Evolutionary conservation across 495 filamentous ascomycete genomes (phyloP).

Genomic region (Talaromyces nanjingensis): DNA sequence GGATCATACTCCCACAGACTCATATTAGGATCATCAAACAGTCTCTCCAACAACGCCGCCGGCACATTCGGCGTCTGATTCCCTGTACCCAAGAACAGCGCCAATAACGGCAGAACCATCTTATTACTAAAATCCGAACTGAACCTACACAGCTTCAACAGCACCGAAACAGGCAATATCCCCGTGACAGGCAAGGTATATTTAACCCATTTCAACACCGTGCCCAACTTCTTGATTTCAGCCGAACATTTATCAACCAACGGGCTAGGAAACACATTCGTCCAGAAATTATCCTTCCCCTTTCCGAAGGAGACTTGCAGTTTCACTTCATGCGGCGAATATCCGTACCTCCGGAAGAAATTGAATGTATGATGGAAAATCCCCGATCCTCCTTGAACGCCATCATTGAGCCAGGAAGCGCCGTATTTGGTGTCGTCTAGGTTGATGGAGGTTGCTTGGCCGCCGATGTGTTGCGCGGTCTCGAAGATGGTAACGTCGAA

Average conservation of each 20-base stretch:
- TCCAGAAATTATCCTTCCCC: constrained; percentile 65
- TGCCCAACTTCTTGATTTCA: constrained; percentile 61
- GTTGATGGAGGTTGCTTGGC: constrained; percentile 73
- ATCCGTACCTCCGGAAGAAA: constrained; percentile 64
- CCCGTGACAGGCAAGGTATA: constrained; percentile 66
- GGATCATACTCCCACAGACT: constrained; percentile 69
- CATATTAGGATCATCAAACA: constrained; percentile 69
- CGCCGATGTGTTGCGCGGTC: constrained; percentile 59
- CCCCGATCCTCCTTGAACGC: constrained; percentile 72
- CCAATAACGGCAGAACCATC: constrained; percentile 68
- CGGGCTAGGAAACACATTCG: constrained; percentile 69
- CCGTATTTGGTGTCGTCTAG: constrained; percentile 61
- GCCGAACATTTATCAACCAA: constrained; percentile 53
- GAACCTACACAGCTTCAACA: constrained; percentile 66
- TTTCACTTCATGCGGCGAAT: constrained; percentile 61
- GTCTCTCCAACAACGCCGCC: constrained; percentile 64
- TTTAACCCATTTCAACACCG: constrained; percentile 60
- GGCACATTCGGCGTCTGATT: constrained; percentile 76
- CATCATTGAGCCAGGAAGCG: constrained; percentile 74
- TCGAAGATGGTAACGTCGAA: constrained; percentile 74
- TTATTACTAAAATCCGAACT: constrained; percentile 66
- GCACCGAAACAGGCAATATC: constrained; percentile 61
- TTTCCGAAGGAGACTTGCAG: constrained; percentile 81
- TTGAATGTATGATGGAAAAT: constrained; percentile 79
- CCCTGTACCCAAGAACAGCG: constrained; percentile 71